Conservation (phyloP, 768 basidiomycete genomes). For the Tremella yokohamensis region DNA sequence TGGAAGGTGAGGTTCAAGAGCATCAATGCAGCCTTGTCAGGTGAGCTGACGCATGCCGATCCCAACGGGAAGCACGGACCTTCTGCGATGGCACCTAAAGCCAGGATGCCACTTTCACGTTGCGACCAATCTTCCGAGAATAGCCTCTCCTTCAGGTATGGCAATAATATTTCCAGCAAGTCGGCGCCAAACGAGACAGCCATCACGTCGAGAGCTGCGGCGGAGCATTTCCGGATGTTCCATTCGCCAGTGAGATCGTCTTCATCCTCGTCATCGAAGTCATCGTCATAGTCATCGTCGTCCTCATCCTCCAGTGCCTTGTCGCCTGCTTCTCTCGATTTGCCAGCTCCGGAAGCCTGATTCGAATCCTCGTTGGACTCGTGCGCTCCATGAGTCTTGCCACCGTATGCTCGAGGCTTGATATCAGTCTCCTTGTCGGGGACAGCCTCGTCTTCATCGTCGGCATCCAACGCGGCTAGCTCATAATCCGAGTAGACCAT, state of each 20-base stretch:
- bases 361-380: slow-evolving; percentile 57
- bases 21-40: slow-evolving; percentile 96
- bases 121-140: slow-evolving; percentile 92
- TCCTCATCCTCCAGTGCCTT: slow-evolving; percentile 79
- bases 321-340: slow-evolving; percentile 52
- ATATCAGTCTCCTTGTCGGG: slow-evolving; percentile 95
- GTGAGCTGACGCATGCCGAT: no score
- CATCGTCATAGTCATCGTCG: slow-evolving; percentile 82
- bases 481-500: slow-evolving; percentile 98
- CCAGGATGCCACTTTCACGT: slow-evolving; percentile 90
- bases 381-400: slow-evolving; percentile 78
- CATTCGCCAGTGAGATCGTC: slow-evolving; percentile 97
- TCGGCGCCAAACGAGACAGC: slow-evolving; percentile 90
- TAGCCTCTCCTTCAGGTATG: slow-evolving; percentile 85
- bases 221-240: slow-evolving; percentile 97
- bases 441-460: slow-evolving; percentile 75
- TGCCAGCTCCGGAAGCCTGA: slow-evolving; percentile 21
- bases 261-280: slow-evolving; percentile 83
- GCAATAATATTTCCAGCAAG: slow-evolving; percentile 78
- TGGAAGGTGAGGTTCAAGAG: slow-evolving; percentile 89
- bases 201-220: slow-evolving; percentile 93
- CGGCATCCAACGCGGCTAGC: slow-evolving; percentile 87
- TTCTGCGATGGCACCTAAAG: slow-evolving; percentile 97
- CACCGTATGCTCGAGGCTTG: slow-evolving; percentile 88
- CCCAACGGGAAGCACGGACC: slow-evolving; percentile 56